Evolutionary conservation across 1,284 basidiomycete genomes (phyloP).

Genomic region (Pholiota adiposa): DNA sequence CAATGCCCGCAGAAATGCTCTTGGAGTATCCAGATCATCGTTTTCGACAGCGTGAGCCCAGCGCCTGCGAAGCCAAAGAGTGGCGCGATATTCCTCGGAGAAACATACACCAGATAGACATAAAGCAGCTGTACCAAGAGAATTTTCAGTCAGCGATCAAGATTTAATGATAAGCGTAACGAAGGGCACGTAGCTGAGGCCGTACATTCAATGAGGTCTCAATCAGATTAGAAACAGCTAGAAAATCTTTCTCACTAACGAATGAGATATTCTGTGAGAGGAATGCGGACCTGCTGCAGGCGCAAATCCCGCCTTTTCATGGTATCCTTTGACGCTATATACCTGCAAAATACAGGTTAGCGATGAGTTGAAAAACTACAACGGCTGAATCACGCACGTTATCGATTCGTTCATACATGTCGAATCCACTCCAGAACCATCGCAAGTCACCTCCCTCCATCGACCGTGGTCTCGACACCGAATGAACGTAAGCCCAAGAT

Average conservation of each 20-base stretch:
- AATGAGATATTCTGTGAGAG: neutral
- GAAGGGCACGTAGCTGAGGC: neutral
- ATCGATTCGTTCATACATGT: slow-evolving; percentile 28
- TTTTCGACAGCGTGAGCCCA: slow-evolving; percentile 26
- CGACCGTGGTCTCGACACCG: slow-evolving; percentile 24
- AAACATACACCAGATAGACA: slow-evolving; percentile 21
- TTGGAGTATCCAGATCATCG: slow-evolving; percentile 27
- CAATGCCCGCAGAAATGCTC: slow-evolving; percentile 28
- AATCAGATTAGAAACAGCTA: slow-evolving; percentile 27
- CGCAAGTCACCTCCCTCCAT: slow-evolving; percentile 30
- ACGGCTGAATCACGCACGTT: slow-evolving; percentile 13
- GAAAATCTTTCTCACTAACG: neutral
- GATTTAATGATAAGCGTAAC: neutral
- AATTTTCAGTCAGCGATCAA: slow-evolving; percentile 2
- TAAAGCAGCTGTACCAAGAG: slow-evolving; percentile 20
- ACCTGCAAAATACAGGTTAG: slow-evolving; percentile 18
- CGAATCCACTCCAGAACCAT: slow-evolving; percentile 30
- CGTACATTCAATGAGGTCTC: slow-evolving; percentile 28
- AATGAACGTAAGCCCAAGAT: neutral
- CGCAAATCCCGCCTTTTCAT: slow-evolving; percentile 26
- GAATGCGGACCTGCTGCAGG: slow-evolving; percentile 25
- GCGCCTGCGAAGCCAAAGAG: slow-evolving; percentile 28
- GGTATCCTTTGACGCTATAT: slow-evolving; percentile 27
- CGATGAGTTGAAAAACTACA: neutral
- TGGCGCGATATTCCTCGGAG: slow-evolving; percentile 24